Evolutionary conservation across 306 rosid genomes (phyloP).

Genomic region (Glycine soja): DNA sequence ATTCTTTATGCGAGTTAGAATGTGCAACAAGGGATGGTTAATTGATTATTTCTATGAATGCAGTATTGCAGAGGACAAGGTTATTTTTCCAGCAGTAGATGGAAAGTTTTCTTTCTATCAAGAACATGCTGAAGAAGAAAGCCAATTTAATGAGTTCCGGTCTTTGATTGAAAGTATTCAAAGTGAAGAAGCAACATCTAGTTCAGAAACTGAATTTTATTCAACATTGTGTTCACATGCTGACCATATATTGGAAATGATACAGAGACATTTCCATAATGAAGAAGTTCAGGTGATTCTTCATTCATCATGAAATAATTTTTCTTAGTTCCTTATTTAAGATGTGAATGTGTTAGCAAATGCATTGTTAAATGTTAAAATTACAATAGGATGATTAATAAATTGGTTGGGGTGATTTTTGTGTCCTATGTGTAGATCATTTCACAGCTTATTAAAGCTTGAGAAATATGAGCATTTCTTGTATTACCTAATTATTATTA

Average conservation of each 20-base stretch:
- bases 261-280: slow-evolving; percentile 80
- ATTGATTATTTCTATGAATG: slow-evolving; percentile 51
- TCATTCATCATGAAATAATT: slow-evolving; percentile 42
- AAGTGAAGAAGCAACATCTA: slow-evolving; percentile 81
- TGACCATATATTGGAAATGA: slow-evolving; percentile 93
- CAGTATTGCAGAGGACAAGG: slow-evolving; percentile 99
- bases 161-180: slow-evolving; percentile 88
- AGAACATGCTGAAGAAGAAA: slow-evolving; percentile 97
- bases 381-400: slow-evolving; percentile 30
- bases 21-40: slow-evolving; percentile 8
- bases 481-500: slow-evolving; percentile 18
- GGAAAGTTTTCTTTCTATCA: slow-evolving; percentile 85
- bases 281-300: slow-evolving; percentile 94
- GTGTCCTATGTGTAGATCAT: slow-evolving; percentile 36
- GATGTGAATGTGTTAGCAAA: slow-evolving; percentile 26
- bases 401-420: slow-evolving; percentile 13
- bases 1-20: slow-evolving; percentile 3
- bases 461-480: slow-evolving; percentile 40
- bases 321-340: slow-evolving; percentile 21
- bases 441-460: slow-evolving; percentile 38
- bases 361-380: slow-evolving; percentile 31
- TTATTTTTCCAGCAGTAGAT: slow-evolving; percentile 96
- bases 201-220: slow-evolving; percentile 84
- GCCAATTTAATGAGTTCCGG: slow-evolving; percentile 91
- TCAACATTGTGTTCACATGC: slow-evolving; percentile 90